phyloP scores from a whole-genome alignment of 2,329 filamentous ascomycete genomes.

The Xenoacremonium recifei region DNA sequence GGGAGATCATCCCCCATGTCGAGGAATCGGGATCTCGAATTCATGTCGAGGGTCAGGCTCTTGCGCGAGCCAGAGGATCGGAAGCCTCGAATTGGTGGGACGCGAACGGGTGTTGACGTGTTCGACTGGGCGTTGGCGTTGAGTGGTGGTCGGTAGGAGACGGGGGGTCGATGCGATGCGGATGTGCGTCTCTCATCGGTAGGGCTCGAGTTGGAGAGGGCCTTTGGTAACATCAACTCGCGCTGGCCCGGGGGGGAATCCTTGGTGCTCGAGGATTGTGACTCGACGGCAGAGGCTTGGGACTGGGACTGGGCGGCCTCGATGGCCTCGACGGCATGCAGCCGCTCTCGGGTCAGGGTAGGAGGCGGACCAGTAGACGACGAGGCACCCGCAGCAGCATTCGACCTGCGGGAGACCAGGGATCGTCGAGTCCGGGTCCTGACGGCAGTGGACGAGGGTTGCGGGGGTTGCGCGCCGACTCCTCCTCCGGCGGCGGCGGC shows the following conservation, averaged over 20 bases:
- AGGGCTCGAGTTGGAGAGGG: slow-evolving; percentile 35
- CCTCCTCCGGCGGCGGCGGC: too few relatives aligned
- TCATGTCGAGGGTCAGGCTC: slow-evolving; percentile 55
- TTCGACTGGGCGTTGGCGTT: slow-evolving; percentile 30
- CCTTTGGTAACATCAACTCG: slow-evolving; percentile 47
- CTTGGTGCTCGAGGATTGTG: slow-evolving; percentile 23
- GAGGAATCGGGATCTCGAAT: slow-evolving; percentile 41
- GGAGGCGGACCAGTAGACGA: slow-evolving; percentile 30
- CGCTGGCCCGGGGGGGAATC: slow-evolving; percentile 39
- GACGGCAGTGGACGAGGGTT: slow-evolving; percentile 25
- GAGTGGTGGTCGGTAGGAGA: slow-evolving; percentile 48
- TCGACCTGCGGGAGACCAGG: slow-evolving; percentile 36
- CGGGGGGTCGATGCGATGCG: slow-evolving; percentile 42
- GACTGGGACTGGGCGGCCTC: slow-evolving; percentile 18
- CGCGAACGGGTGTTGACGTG: slow-evolving; percentile 35
- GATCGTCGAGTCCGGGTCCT: slow-evolving; percentile 37
- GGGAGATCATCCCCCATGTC: slow-evolving; percentile 42
- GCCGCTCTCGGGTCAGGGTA: slow-evolving; percentile 31
- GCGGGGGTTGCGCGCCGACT: slow-evolving; percentile 23
- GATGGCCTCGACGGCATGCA: slow-evolving; percentile 29
- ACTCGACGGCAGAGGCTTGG: slow-evolving; percentile 18
- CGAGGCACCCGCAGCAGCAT: slow-evolving; percentile 33
- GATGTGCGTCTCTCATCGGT: slow-evolving; percentile 48
- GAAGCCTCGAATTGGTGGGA: slow-evolving; percentile 56
- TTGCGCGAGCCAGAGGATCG: slow-evolving; percentile 57